A percentile compares a stretch with the other conserved stretches of the same genome.
These are phyloP conservation scores for Penicillium coffeae DNA, from an alignment of 495 filamentous ascomycete genomes.

Conservation along the genomic window DNA sequence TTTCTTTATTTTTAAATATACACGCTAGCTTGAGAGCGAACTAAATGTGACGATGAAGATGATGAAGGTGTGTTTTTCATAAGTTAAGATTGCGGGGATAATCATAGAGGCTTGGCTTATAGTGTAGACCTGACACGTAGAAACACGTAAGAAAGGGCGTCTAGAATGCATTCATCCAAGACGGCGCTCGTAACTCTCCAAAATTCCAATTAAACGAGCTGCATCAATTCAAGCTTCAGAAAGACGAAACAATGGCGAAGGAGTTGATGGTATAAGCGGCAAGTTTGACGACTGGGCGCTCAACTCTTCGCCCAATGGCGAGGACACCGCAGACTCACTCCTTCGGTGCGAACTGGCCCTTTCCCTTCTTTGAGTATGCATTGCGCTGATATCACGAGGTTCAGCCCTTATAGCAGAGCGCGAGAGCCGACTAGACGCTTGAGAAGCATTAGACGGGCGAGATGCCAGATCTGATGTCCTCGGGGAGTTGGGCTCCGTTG, in stretches of 20 bases:
- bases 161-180: neutral
- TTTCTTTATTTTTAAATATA: neutral
- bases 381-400: neutral
- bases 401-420: neutral
- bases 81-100: too few species aligned
- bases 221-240: constrained; percentile 4
- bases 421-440: constrained; percentile 9
- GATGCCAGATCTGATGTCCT: neutral
- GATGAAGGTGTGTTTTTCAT: neutral
- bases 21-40: neutral
- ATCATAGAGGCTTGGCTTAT: too few species aligned
- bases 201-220: neutral
- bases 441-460: constrained; percentile 3
- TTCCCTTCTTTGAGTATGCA: neutral
- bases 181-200: neutral
- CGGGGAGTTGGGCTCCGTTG: too few species aligned
- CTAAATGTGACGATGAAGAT: neutral
- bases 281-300: neutral
- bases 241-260: constrained; percentile 6
- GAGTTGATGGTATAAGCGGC: constrained; percentile 1
- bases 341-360: neutral
- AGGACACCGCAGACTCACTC: neutral
- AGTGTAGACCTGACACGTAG: too few species aligned
- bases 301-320: neutral
- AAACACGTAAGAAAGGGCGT: too few species aligned